Conservation (phyloP, 2,329 filamentous ascomycete genomes). For the Ceratocystis lukuohia region DNA sequence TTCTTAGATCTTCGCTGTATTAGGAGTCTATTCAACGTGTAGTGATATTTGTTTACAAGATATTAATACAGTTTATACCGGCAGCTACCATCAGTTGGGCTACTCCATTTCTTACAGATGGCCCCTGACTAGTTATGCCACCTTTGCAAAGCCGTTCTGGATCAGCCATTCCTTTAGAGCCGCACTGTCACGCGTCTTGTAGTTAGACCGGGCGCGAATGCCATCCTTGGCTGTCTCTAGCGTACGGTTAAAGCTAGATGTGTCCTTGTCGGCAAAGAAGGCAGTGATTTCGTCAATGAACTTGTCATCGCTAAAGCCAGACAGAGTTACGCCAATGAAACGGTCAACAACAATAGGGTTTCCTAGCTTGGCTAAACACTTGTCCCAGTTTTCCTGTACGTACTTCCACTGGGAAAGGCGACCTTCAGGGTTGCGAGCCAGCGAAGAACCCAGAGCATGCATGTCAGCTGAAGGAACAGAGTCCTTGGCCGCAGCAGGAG, state of each 20-base stretch:
- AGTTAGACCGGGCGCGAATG: constrained; percentile 69
- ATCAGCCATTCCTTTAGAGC: constrained; percentile 66
- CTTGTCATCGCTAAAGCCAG: constrained; percentile 60
- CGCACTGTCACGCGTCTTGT: constrained; percentile 62
- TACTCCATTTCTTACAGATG: constrained; percentile 1
- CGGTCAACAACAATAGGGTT: constrained; percentile 86
- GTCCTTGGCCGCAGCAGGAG: constrained; percentile 35
- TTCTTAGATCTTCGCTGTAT: neutral
- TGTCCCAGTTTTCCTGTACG: constrained; percentile 70
- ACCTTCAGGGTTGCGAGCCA: constrained; percentile 60
- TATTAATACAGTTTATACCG: neutral
- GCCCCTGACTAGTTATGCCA: neutral
- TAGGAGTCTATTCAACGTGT: neutral
- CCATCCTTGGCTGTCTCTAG: constrained; percentile 76
- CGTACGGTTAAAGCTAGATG: constrained; percentile 71
- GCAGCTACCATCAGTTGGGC: neutral
- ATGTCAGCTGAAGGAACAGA: constrained; percentile 77
- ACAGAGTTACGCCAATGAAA: constrained; percentile 65
- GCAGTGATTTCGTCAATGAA: constrained; percentile 60
- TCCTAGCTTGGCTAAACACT: constrained; percentile 54
- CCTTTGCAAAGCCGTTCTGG: constrained; percentile 34
- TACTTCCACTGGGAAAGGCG: constrained; percentile 73
- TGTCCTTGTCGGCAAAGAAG: constrained; percentile 84
- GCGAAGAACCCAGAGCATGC: constrained; percentile 61
- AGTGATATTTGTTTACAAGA: neutral